These are phyloP conservation scores for Aspergillus sp. DNA, from an alignment of 2,329 filamentous ascomycete species.

Conservation along the genomic window DNA sequence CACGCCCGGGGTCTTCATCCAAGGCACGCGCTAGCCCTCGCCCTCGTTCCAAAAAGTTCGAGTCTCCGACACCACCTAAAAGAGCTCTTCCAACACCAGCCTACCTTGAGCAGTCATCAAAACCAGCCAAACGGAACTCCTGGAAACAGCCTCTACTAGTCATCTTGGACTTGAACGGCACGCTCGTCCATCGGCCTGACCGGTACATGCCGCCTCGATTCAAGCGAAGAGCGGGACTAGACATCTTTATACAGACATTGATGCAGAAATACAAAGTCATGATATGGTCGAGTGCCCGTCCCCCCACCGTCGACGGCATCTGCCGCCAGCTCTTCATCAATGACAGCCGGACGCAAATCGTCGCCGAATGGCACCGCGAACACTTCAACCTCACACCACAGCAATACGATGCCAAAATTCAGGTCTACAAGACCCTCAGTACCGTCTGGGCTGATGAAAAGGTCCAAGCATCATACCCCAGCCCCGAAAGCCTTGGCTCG, in stretches of 20 bases:
- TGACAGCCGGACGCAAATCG: constrained; percentile 56
- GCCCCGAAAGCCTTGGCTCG: neutral
- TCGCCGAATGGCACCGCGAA: constrained; percentile 78
- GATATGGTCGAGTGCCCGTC: constrained; percentile 86
- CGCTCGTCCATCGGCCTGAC: constrained; percentile 72
- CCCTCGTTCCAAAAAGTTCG: neutral
- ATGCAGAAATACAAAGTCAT: constrained; percentile 75
- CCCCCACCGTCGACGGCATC: constrained; percentile 68
- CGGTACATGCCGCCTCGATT: constrained; percentile 56
- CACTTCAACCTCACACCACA: constrained; percentile 64
- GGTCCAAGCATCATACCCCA: constrained; percentile 49
- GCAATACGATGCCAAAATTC: constrained; percentile 72
- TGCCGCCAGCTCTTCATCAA: constrained; percentile 60
- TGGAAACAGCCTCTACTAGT: constrained; percentile 69
- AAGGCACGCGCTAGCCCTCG: no score
- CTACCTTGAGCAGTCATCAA: constrained; percentile 62
- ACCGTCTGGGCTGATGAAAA: constrained; percentile 64
- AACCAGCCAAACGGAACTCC: constrained; percentile 45
- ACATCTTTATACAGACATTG: constrained; percentile 71
- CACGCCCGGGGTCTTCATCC: neutral
- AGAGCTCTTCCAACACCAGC: constrained; percentile 55
- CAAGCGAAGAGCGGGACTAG: constrained; percentile 67
- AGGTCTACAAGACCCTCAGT: constrained; percentile 85
- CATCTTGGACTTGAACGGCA: constrained; percentile 91
- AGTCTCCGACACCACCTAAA: neutral